A percentile compares a stretch with the other conserved stretches of the same genome.
These are phyloP conservation scores for Ustulina deusta DNA, from an alignment of 2,329 filamentous ascomycete genomes.

Conservation along the genomic window DNA sequence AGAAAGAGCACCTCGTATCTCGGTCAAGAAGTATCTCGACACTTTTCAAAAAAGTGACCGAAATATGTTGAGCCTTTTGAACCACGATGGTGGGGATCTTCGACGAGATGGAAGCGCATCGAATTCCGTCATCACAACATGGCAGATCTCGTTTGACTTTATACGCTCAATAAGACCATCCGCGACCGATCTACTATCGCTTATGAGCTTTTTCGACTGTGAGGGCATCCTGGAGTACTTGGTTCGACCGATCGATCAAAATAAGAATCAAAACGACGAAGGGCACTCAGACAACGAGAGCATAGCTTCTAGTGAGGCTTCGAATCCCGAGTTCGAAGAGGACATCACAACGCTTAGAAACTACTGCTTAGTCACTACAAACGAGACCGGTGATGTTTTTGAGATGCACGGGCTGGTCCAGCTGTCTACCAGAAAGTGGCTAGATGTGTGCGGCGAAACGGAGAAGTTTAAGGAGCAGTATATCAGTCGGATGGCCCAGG, in stretches of 20 bases:
- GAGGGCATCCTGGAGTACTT: slow-evolving; percentile 55
- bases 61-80: slow-evolving; percentile 47
- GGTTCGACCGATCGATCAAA: slow-evolving; percentile 39
- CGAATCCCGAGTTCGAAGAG: slow-evolving; percentile 45
- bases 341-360: slow-evolving; percentile 52
- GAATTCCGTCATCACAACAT: slow-evolving; percentile 54
- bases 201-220: slow-evolving; percentile 61
- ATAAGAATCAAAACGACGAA: neutral
- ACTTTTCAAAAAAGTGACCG: slow-evolving; percentile 52
- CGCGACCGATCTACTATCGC: slow-evolving; percentile 57
- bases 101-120: slow-evolving; percentile 51
- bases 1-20: slow-evolving; percentile 45
- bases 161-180: slow-evolving; percentile 50
- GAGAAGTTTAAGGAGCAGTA: slow-evolving; percentile 50
- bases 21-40: slow-evolving; percentile 54
- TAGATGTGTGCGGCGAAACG: slow-evolving; percentile 43
- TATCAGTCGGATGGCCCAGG: slow-evolving; percentile 45
- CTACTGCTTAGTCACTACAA: slow-evolving; percentile 53
- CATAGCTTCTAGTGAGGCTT: neutral
- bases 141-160: slow-evolving; percentile 54
- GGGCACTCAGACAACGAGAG: neutral
- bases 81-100: slow-evolving; percentile 49
- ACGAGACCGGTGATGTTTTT: slow-evolving; percentile 45
- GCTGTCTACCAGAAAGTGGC: slow-evolving; percentile 53
- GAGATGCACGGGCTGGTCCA: slow-evolving; percentile 60